phyloP scores from a whole-genome alignment of 2,329 filamentous ascomycete species.

The Pseudogymnoascus sp. region DNA sequence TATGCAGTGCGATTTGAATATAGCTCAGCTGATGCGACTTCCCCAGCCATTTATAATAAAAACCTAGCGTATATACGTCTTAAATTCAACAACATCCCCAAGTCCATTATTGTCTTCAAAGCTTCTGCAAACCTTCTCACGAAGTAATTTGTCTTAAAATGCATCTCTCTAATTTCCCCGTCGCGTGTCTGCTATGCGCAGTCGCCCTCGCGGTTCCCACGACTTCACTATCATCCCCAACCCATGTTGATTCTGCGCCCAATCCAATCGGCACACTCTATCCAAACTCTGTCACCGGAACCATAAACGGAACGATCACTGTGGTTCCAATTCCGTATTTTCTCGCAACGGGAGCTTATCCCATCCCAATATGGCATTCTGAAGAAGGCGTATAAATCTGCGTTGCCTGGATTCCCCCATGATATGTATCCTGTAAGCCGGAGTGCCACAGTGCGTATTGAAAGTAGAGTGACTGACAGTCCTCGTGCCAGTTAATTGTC shows the following conservation, averaged over 20 bases:
- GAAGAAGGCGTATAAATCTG: constrained; percentile 36
- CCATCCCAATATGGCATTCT: constrained; percentile 42
- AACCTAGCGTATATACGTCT: background rate
- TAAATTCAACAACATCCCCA: background rate
- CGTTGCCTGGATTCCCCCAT: constrained; percentile 40
- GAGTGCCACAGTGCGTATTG: background rate
- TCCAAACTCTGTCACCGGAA: constrained; percentile 40
- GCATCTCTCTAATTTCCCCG: background rate
- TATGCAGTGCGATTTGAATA: background rate
- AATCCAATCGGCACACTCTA: constrained; percentile 41
- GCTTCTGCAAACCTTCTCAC: background rate
- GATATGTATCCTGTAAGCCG: constrained; percentile 42
- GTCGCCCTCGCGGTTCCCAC: background rate
- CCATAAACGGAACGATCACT: constrained; percentile 44
- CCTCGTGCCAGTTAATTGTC: constrained; percentile 14
- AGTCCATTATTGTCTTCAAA: background rate
- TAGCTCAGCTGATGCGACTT: background rate
- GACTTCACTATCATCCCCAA: background rate
- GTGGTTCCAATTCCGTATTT: constrained; percentile 42
- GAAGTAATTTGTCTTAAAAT: background rate
- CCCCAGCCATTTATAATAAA: background rate
- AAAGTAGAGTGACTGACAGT: background rate
- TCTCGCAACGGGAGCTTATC: constrained; percentile 37
- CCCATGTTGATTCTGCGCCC: constrained; percentile 22
- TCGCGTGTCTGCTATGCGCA: background rate